These are phyloP conservation scores for Zygosaccharomyces sapae DNA, from an alignment of 1,139 yeast species.

Conservation along the genomic window DNA sequence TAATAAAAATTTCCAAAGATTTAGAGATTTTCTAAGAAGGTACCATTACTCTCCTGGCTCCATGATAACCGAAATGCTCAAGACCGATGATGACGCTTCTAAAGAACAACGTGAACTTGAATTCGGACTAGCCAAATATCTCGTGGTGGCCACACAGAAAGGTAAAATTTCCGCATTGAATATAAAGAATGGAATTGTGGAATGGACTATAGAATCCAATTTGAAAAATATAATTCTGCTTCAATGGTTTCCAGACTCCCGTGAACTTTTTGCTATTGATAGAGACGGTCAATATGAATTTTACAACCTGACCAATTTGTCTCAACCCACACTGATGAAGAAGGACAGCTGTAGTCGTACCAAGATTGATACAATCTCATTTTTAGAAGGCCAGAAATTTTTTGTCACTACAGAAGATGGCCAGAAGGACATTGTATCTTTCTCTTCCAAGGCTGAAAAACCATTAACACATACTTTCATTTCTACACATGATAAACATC, in stretches of 20 bases:
- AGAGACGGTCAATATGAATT: constrained; percentile 27
- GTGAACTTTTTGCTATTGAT: constrained; percentile 29
- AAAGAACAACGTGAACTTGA: constrained; percentile 22
- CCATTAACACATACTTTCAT: constrained; percentile 15
- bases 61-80: constrained; percentile 24
- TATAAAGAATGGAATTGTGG: constrained; percentile 38
- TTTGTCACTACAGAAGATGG: constrained; percentile 7
- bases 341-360: constrained; percentile 2
- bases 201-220: constrained; percentile 42
- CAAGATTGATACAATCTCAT: constrained; percentile 9
- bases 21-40: constrained; percentile 16
- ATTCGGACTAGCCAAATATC: constrained; percentile 50
- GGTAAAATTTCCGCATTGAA: constrained; percentile 47
- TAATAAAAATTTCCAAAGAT: constrained; percentile 38
- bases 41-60: constrained; percentile 28
- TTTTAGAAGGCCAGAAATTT: constrained; percentile 2
- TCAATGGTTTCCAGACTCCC: constrained; percentile 19
- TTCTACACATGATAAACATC: constrained; percentile 25
- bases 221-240: constrained; percentile 23
- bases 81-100: constrained; percentile 19
- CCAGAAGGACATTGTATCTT: constrained; percentile 6
- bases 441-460: background rate
- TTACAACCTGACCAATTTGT: constrained; percentile 12
- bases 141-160: constrained; percentile 44
- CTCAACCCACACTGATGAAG: constrained; percentile 4